phyloP scores from a whole-genome alignment of 768 basidiomycete genomes.

The Phylloporus sp. region DNA sequence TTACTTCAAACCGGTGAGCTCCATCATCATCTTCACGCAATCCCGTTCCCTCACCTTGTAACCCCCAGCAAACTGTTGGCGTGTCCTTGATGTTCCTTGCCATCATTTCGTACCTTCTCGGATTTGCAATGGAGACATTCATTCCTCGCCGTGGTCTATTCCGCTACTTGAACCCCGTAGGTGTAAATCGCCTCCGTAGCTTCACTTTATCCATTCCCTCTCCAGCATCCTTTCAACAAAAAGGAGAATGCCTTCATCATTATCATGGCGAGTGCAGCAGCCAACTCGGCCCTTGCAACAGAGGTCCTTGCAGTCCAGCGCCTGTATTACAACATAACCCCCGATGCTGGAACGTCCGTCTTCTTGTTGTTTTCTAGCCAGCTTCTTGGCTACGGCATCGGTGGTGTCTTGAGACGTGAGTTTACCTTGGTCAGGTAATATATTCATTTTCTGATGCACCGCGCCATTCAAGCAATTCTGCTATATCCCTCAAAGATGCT shows the following conservation, averaged over 20 bases:
- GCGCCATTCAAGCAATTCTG: slow-evolving; percentile 14
- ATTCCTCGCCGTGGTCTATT: slow-evolving; percentile 43
- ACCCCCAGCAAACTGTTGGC: slow-evolving; percentile 42
- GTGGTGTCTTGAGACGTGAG: slow-evolving; percentile 47
- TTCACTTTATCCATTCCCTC: background rate
- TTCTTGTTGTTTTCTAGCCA: slow-evolving; percentile 37
- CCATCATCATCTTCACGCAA: background rate
- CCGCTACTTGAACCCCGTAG: slow-evolving; percentile 48
- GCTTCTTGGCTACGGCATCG: slow-evolving; percentile 49
- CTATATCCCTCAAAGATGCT: slow-evolving; percentile 46
- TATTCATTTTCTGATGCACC: background rate
- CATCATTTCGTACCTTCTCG: slow-evolving; percentile 47
- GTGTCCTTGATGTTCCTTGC: slow-evolving; percentile 53
- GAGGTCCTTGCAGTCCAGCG: slow-evolving; percentile 52
- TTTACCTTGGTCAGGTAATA: background rate
- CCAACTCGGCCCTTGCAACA: slow-evolving; percentile 49
- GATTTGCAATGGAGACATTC: slow-evolving; percentile 40
- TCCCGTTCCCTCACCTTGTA: slow-evolving; percentile 2
- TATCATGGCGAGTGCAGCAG: slow-evolving; percentile 53
- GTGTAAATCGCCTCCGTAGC: background rate
- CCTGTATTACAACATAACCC: slow-evolving; percentile 48
- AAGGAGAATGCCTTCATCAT: slow-evolving; percentile 57
- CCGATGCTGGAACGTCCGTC: slow-evolving; percentile 42
- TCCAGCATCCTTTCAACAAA: slow-evolving; percentile 55
- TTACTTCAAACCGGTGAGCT: slow-evolving; percentile 51